Base-by-base conservation (phyloP, 2,329 filamentous ascomycete genomes). In the Neophaeococcomyces mojaviensis region DNA sequence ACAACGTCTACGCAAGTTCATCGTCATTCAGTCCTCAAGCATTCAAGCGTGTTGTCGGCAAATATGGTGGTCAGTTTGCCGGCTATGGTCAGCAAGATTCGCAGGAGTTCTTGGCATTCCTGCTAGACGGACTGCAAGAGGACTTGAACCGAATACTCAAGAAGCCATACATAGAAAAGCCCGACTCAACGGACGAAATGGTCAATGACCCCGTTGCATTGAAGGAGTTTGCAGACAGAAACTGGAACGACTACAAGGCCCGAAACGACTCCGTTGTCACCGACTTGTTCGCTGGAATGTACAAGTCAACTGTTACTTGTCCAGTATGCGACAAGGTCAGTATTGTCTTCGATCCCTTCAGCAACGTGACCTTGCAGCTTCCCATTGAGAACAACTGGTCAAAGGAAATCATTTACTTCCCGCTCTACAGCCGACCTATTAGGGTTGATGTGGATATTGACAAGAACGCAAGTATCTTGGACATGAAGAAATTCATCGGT, bases 291-390 rank as follows among this genome's bases (percentile, higher is more conserved):
- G 94, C 88, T 18, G 92, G 92, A 52, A 88, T 97, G 76, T 98
- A 97, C 76, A 96, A 97, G 69, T 97, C 94, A 36, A 97, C 90
- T 0, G 77, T 98, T 52, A 84, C 92, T 52, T 98, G 92, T 61
- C 92, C 92, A 0, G 78, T 77, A 6, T 98, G 92, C 64, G 77
- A 84, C 56, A 98, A 97, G 68, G 85, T 97, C 66, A 96, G 89
- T 76, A 95, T 98, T 58, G 97, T 92, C 0, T 98, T 98, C 60
- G 92, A 98, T 62, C 92, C 92, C 0, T 98, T 94, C 72, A 96
- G 88, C 64, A 92, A 94, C 54, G 69, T 98, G 49, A 96, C 92
- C 0, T 71, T 98, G 19, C 92, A 94, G 47, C 71, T 98, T 28
- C 92, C 92, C 0, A 79, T 95, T 45, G 84, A 92, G 62, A 88